Evolutionary conservation across 257 asterid species (phyloP), one percentile per base, ranked within the genome.

Genomic region (Solanum boliviense): DNA sequence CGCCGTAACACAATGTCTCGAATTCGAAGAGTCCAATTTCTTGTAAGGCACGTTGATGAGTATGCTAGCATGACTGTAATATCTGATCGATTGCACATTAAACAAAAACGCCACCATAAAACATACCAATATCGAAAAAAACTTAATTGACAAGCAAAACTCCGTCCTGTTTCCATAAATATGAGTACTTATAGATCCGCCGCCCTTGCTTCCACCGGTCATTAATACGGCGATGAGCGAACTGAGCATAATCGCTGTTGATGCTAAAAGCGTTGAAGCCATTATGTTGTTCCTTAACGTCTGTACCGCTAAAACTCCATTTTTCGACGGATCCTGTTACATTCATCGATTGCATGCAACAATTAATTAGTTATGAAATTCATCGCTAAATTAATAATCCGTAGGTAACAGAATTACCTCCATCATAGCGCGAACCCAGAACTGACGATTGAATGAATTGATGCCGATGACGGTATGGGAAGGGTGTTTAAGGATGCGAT

Each of bases 381-480:
- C 7, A 6, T 62, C 3, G 7, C 7, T 62, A 62, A 62, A 62
- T 23, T 62, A 10, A 62, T 62, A 62, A 60, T 9, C 13, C 13
- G 3, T 56, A 56, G 65, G 65, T 18, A 10, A 62, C 31, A 62
- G 32, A 62, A 62, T 21, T 44, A 95, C 99, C 98, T 95, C 95
- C 99, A 97, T 97, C 99, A 95, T 97, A 78, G 98, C 94, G 7
- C 89, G 93, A 74, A 95, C 98, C 99, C 99, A 97, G 44, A 95
- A 86, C 76, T 97, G 98, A 92, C 99, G 98, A 92, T 92, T 95
- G 93, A 92, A 89, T 88, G 96, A 92, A 93, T 97, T 97, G 90
- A 97, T 91, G 32, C 99, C 99, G 91, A 97, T 87, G 78, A 97
- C 95, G 82, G 99, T 97, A 89, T 91, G 90, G 87, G 92, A 11